Percentiles rank a stretch among this genome's conserved stretches.
Conservation (phyloP, 768 basidiomycete genomes). For the Chlorophyllum brunneum region DNA sequence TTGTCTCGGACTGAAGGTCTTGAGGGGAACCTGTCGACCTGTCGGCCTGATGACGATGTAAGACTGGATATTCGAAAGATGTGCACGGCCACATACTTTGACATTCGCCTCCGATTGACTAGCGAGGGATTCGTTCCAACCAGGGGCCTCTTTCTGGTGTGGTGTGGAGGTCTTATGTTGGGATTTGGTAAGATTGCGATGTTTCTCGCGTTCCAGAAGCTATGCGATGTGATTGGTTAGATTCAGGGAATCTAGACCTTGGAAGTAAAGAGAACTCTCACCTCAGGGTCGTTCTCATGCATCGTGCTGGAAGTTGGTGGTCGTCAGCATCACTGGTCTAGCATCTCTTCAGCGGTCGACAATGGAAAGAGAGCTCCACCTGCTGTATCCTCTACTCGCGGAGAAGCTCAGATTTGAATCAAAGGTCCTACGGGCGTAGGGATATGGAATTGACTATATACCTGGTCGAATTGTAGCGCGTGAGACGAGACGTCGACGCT, state of each 20-base stretch:
- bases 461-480: slow-evolving; percentile 3
- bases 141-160: slow-evolving; percentile 48
- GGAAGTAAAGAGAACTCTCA: slow-evolving; percentile 17
- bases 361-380: slow-evolving; percentile 1
- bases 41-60: slow-evolving; percentile 34
- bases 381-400: slow-evolving; percentile 1
- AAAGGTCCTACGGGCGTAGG: neutral
- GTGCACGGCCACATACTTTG: slow-evolving; percentile 39
- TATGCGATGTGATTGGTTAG: slow-evolving; percentile 17
- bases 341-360: neutral
- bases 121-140: slow-evolving; percentile 70
- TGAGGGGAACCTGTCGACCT: slow-evolving; percentile 22
- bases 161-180: slow-evolving; percentile 47
- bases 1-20: slow-evolving; percentile 38
- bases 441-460: neutral
- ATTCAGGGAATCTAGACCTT: neutral
- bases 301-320: slow-evolving; percentile 37
- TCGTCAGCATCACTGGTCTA: slow-evolving; percentile 8
- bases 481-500: neutral
- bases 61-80: neutral
- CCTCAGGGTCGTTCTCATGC: slow-evolving; percentile 57
- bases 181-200: slow-evolving; percentile 38
- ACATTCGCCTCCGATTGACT: slow-evolving; percentile 60
- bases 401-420: neutral
- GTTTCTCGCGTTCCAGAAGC: slow-evolving; percentile 52